These are phyloP conservation scores for Backusella circina DNA, from an alignment of 192 early-diverging fungal species.

Conservation along the genomic window DNA sequence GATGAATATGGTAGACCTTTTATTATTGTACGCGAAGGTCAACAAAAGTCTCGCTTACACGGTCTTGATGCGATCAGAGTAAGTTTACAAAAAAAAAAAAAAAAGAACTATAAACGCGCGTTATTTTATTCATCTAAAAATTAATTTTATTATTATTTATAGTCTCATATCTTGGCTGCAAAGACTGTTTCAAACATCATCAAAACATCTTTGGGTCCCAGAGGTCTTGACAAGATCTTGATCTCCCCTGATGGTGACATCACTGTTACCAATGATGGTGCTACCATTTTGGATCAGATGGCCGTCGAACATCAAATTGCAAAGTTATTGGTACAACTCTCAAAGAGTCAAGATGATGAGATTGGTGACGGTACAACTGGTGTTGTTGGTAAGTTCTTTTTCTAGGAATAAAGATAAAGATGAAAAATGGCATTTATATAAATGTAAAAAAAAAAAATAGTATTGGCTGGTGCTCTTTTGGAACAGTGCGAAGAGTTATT, in stretches of 20 bases:
- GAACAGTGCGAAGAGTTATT: conserved; percentile 96
- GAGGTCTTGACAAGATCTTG: conserved; percentile 98
- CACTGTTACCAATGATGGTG: conserved; percentile 99
- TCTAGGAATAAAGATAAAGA: neutral
- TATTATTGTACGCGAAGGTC: conserved; percentile 98
- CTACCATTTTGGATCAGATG: conserved; percentile 97
- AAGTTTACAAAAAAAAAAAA: too few relatives aligned
- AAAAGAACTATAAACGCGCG: too few relatives aligned
- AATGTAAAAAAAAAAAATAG: conserved; percentile 34
- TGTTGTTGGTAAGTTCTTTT: conserved; percentile 80
- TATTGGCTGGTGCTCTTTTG: conserved; percentile 94
- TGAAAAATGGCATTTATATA: neutral
- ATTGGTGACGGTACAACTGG: conserved; percentile 99
- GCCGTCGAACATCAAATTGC: conserved; percentile 99
- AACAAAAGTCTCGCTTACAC: conserved; percentile 83
- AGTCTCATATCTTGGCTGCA: conserved; percentile 98
- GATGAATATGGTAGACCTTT: conserved; percentile 98
- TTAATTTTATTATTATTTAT: neutral
- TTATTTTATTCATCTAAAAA: neutral
- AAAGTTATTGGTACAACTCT: conserved; percentile 95
- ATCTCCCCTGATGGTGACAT: conserved; percentile 99
- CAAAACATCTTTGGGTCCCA: conserved; percentile 97
- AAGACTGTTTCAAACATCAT: conserved; percentile 96
- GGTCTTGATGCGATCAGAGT: conserved; percentile 97
- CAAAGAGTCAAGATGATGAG: conserved; percentile 98